phyloP scores from a whole-genome alignment of 148 eudicot species.

The Vaccinium macrocarpon region DNA sequence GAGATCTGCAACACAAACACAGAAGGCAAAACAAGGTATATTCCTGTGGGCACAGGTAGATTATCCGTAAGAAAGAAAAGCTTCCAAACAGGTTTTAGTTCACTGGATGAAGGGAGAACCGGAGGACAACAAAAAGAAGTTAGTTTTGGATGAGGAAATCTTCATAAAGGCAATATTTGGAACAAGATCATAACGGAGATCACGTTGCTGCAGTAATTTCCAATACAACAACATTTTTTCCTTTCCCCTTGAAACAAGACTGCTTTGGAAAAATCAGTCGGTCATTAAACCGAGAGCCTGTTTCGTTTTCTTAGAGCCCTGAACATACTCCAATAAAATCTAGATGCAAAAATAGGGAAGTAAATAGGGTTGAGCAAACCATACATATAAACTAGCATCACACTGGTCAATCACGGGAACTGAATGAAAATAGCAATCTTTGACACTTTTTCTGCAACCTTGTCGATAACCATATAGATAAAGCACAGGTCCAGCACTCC shows the following conservation, averaged over 20 bases:
- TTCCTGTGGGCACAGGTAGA: too few relatives aligned
- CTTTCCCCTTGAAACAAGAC: not conserved
- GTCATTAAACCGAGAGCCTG: not conserved
- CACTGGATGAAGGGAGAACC: not conserved
- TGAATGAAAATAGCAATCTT: constrained; percentile 67
- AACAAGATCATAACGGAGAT: not conserved
- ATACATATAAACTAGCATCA: constrained; percentile 85
- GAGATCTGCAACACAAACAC: constrained; percentile 50
- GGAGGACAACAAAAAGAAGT: not conserved
- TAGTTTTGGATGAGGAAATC: not conserved
- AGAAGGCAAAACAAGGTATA: not conserved
- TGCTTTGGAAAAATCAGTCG: not conserved
- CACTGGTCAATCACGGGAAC: constrained; percentile 74
- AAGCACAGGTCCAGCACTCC: constrained; percentile 66
- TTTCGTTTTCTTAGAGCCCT: not conserved
- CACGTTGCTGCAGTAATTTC: not conserved
- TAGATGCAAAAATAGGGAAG: not conserved
- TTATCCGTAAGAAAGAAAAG: not conserved
- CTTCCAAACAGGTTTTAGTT: not conserved
- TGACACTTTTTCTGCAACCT: constrained; percentile 67
- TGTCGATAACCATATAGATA: constrained; percentile 65
- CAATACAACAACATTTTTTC: not conserved
- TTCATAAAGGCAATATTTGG: not conserved
- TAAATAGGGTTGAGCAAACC: constrained; percentile 16
- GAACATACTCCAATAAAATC: constrained; percentile 1